A percentile compares a stretch with the other conserved stretches of the same genome.
These are phyloP conservation scores for Paxillus rubicundulus DNA, from an alignment of 768 basidiomycete genomes.

Conservation along the genomic window DNA sequence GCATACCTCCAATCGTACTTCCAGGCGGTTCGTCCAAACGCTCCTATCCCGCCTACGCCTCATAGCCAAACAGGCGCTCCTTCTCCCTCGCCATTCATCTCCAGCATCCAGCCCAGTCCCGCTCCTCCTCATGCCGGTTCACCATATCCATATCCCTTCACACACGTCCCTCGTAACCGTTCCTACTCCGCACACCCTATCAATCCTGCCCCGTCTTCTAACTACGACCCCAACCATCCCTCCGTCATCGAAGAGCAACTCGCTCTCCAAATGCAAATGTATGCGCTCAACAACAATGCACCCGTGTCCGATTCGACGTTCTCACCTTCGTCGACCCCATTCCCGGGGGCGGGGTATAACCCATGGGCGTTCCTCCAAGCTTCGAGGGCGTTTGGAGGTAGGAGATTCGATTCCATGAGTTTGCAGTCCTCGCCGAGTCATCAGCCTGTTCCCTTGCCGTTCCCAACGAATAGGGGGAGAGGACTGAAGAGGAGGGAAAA, in stretches of 20 bases:
- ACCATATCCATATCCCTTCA: conserved; percentile 77
- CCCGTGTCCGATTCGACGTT: conserved; percentile 70
- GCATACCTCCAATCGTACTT: conserved; percentile 60
- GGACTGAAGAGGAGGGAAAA: conserved; percentile 46
- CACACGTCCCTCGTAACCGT: conserved; percentile 61
- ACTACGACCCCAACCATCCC: conserved; percentile 43
- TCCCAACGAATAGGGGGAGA: conserved; percentile 44
- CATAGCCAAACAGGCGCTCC: conserved; percentile 73
- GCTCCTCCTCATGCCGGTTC: conserved; percentile 61
- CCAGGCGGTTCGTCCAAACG: conserved; percentile 62
- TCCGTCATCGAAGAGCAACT: conserved; percentile 63
- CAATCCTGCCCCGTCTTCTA: conserved; percentile 40
- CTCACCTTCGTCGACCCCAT: conserved; percentile 74
- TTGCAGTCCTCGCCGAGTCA: conserved; percentile 44
- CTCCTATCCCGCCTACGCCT: conserved; percentile 78
- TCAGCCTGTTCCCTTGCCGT: conserved; percentile 43
- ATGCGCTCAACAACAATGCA: conserved; percentile 66
- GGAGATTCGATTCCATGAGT: conserved; percentile 51
- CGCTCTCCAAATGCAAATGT: conserved; percentile 76
- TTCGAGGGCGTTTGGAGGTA: conserved; percentile 44
- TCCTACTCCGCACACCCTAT: conserved; percentile 38
- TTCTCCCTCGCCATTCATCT: conserved; percentile 65
- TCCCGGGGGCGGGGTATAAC: conserved; percentile 59
- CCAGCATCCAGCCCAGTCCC: conserved; percentile 52
- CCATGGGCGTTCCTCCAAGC: conserved; percentile 74